phyloP scores from a whole-genome alignment of 2,329 filamentous ascomycete species.

The Dothistroma septosporum region DNA sequence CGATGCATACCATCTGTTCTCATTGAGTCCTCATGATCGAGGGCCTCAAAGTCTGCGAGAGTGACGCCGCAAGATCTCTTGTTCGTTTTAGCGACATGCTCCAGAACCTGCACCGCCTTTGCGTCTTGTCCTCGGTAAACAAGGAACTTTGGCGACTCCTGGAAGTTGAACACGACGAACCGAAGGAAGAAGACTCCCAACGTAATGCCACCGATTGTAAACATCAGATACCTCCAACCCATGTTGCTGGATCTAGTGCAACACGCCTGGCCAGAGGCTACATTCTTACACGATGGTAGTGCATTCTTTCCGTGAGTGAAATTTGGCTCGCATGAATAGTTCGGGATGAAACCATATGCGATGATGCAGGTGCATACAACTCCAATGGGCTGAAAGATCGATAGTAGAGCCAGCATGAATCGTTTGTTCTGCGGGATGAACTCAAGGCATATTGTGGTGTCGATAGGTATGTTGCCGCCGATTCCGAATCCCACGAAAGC shows the following conservation, averaged over 20 bases:
- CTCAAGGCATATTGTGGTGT: conserved; percentile 54
- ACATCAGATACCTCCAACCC: conserved; percentile 45
- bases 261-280: conserved; percentile 32
- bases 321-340: conserved; percentile 50
- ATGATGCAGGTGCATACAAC: conserved; percentile 51
- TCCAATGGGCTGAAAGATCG: conserved; percentile 54
- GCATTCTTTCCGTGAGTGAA: conserved; percentile 40
- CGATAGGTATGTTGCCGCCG: conserved; percentile 55
- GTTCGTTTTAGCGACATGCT: conserved; percentile 45
- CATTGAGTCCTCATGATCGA: conserved; percentile 15
- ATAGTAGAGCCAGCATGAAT: conserved; percentile 52
- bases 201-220: conserved; percentile 39
- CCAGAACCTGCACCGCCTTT: conserved; percentile 46
- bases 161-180: conserved; percentile 53
- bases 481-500: conserved; percentile 50
- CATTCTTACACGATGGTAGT: conserved; percentile 44
- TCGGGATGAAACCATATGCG: conserved; percentile 51
- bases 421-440: conserved; percentile 52
- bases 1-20: conserved; percentile 3
- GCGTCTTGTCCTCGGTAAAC: conserved; percentile 52
- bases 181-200: conserved; percentile 49
- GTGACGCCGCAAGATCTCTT: conserved; percentile 34
- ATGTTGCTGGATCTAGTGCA: conserved; percentile 40
- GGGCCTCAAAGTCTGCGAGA: conserved; percentile 35
- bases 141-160: conserved; percentile 59